Base-by-base conservation (phyloP, 352 stramenopile genomes). In the Phytophthora aleatoria region DNA sequence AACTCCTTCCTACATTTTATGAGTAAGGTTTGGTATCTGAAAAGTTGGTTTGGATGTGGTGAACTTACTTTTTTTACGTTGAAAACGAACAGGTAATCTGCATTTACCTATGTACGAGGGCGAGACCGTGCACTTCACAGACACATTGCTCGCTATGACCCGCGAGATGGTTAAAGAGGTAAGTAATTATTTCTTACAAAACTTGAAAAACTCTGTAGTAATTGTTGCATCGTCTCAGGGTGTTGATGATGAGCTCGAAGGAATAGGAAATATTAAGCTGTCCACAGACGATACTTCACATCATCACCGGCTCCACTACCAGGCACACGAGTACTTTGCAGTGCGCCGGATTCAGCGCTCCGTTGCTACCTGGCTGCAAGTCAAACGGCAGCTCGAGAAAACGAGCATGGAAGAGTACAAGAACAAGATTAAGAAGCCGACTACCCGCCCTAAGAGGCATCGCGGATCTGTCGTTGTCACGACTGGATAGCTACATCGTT, bases 61-160 rank as follows among this genome's bases (percentile, higher is more conserved):
- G 1, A 12, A 13, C 54, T 61, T 42, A 50, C 36, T 41, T 26
- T 36, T 49, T 12, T 70, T 3, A 31, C 47, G 39, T 59, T 59
- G 42, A 31, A 30, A 30, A n/a, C 31, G 20, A 13, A 10, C 47
- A 91, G 71, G 72, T 62, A 71, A 72, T 41, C 61, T 95, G 27
- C 69, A 77, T 8, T 72, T 98, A 43, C 79, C 81, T 0, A 67
- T 97, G 48, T 97, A 95, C 39, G 82, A 94, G 12, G 83, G 87
- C 26, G 78, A 93, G 38, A 75, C 73, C 11, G 71, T 97, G 1
- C 69, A 96, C 44, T 97, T 98, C 60, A 81, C 83, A 11, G 87
- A 97, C 56, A 87, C 96, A 6, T 74, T 96, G 36, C 74, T 91
- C 3, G 77, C 81, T 31, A 87, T 92, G 81, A 71, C 83, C 5